Evolutionary conservation across 129 eudicot species (phyloP), one percentile per base, ranked within the genome.

Genomic region (Mikania micrantha): DNA sequence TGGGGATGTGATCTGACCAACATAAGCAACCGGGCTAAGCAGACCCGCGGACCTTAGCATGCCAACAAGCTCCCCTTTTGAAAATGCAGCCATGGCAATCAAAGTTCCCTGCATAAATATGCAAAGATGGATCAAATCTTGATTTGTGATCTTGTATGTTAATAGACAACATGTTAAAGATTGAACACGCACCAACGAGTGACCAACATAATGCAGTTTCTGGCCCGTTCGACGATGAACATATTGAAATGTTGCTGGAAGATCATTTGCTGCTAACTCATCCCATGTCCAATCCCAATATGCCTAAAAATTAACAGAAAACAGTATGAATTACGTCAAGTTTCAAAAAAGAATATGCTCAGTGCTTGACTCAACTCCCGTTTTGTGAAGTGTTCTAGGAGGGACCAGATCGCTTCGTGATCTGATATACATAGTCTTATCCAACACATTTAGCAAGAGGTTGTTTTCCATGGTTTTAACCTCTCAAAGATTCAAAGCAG

Each of bases 271-370:
- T 21, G 73, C 83, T 73, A 87, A 81, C 74, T 87, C 95, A 62
- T 87, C 95, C 95, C 90, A 87, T 34, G 90, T 60, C 95, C 88
- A 87, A 67, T 87, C 82, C 95, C 95, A 88, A 48, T 71, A 88
- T 19, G 86, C 86, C 95, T 85, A 39, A 63, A 77, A 20, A 12
- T 50, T n/a, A 48, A 35, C n/a, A 63, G 31, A 49, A 62, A 47
- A 50, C 1, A 4, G 5, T 29, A 27, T 13, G 63, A 15, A 15
- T 57, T 12, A 24, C 11, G 24, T 36, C 16, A 69, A 66, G 42
- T 15, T 58, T 10, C 32, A n/a, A n/a, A n/a, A n/a, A n/a, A n/a
- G n/a, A n/a, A n/a, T n/a, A n/a, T n/a, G n/a, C n/a, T n/a, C n/a
- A n/a, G n/a, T n/a, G n/a, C n/a, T n/a, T n/a, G n/a, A n/a, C n/a